phyloP scores from a whole-genome alignment of 345 rosid species.

The Melastoma malabathricum region DNA sequence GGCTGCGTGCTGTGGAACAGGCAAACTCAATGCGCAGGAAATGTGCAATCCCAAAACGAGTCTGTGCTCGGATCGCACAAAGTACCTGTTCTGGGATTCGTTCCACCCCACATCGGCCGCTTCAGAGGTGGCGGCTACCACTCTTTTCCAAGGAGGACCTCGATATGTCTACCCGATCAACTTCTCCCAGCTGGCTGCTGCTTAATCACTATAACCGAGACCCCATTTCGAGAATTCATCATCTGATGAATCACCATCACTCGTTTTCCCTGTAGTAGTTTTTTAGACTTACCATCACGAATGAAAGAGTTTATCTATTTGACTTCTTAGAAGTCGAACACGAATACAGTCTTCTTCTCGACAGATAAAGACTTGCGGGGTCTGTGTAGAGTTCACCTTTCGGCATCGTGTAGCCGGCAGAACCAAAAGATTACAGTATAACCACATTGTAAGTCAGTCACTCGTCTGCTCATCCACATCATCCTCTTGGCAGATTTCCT shows the following conservation, averaged over 20 bases:
- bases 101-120: conserved; percentile 39
- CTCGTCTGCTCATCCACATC: too few relatives aligned
- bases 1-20: conserved; percentile 32
- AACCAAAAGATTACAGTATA: too few relatives aligned
- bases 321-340: too few relatives aligned
- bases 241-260: not conserved
- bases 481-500: too few relatives aligned
- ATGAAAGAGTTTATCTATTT: too few relatives aligned
- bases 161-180: conserved; percentile 33
- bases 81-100: conserved; percentile 41
- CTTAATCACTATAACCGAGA: conserved; percentile 7
- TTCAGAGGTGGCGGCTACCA: conserved; percentile 30
- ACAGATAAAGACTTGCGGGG: too few relatives aligned
- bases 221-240: not conserved
- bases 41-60: conserved; percentile 15
- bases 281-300: too few relatives aligned
- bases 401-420: too few relatives aligned
- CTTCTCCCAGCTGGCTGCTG: conserved; percentile 28
- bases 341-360: too few relatives aligned
- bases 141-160: conserved; percentile 24
- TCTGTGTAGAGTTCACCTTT: too few relatives aligned
- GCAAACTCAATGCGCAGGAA: conserved; percentile 15
- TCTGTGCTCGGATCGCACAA: conserved; percentile 19
- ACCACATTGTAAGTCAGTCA: too few relatives aligned
- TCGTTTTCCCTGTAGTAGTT: too few relatives aligned